Conservation (phyloP, 495 filamentous ascomycete species). For the Talaromyces nanjingensis region DNA sequence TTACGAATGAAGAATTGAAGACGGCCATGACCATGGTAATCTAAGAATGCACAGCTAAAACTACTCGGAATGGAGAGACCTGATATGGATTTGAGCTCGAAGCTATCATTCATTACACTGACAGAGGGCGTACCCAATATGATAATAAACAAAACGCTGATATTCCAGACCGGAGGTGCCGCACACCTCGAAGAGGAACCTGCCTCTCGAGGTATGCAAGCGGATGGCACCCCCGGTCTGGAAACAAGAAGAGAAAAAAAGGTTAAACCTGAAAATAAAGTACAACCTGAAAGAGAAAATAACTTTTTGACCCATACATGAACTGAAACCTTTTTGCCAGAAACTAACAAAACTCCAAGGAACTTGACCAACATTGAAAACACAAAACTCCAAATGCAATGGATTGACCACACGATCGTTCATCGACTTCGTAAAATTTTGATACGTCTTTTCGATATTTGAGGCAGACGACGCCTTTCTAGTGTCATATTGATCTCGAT, state of each 20-base stretch:
- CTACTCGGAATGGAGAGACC: not conserved
- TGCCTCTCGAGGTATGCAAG: not conserved
- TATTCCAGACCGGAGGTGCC: not conserved
- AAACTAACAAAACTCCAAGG: not conserved
- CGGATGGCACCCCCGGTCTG: not conserved
- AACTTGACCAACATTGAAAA: not conserved
- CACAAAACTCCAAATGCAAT: slow-evolving; percentile 1
- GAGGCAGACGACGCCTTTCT: not conserved
- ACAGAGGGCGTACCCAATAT: not conserved
- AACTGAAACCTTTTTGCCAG: not conserved
- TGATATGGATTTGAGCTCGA: not conserved
- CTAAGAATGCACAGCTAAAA: not conserved
- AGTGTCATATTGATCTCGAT: not conserved
- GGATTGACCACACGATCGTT: not conserved
- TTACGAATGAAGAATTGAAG: not conserved
- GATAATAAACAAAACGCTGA: not conserved
- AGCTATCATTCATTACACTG: not conserved
- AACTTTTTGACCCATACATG: not conserved
- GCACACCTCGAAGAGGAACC: not conserved
- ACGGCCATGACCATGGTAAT: not conserved
- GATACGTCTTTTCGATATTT: not conserved
- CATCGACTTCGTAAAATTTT: not conserved
- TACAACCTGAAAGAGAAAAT: not conserved
- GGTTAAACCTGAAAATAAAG: not conserved
- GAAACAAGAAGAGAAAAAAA: not conserved